Evolutionary conservation across 192 early-diverging fungal genomes (phyloP).

Genomic region (Spizellomyces sp.): DNA sequence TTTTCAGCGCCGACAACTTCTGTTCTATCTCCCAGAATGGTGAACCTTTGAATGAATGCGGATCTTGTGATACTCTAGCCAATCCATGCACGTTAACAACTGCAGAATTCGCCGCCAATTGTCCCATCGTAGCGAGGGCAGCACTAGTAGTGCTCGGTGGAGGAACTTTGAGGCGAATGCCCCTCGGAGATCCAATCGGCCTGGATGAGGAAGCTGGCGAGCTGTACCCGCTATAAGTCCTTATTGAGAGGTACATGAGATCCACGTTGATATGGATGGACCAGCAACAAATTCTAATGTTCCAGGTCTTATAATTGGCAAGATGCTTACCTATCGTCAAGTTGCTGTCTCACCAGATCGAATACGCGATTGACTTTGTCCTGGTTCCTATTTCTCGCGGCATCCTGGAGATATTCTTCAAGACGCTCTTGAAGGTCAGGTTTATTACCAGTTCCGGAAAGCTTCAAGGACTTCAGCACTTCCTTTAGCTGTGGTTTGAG

Average conservation of each 20-base stretch:
- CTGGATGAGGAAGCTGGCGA: background rate
- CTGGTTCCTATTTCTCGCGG: background rate
- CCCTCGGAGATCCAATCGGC: too few species aligned
- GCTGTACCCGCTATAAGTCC: background rate
- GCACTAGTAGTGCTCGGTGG: too few species aligned
- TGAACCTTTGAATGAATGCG: background rate
- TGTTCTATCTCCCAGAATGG: constrained; percentile 3
- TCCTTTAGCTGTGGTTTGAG: constrained; percentile 1
- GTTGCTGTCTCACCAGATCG: background rate
- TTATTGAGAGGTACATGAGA: background rate
- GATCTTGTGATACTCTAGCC: too few species aligned
- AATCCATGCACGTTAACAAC: too few species aligned
- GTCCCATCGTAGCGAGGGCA: too few species aligned
- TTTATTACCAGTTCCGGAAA: background rate
- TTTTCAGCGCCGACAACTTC: background rate
- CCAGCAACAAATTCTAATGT: background rate
- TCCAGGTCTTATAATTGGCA: background rate
- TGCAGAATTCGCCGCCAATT: too few species aligned
- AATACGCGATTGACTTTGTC: background rate
- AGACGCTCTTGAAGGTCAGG: constrained; percentile 1
- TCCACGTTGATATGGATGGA: background rate
- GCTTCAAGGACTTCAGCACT: background rate
- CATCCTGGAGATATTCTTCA: background rate
- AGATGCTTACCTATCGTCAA: background rate
- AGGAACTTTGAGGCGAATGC: too few species aligned